Conservation (phyloP, 768 basidiomycete genomes). For the Rhizopogon salebrosus region DNA sequence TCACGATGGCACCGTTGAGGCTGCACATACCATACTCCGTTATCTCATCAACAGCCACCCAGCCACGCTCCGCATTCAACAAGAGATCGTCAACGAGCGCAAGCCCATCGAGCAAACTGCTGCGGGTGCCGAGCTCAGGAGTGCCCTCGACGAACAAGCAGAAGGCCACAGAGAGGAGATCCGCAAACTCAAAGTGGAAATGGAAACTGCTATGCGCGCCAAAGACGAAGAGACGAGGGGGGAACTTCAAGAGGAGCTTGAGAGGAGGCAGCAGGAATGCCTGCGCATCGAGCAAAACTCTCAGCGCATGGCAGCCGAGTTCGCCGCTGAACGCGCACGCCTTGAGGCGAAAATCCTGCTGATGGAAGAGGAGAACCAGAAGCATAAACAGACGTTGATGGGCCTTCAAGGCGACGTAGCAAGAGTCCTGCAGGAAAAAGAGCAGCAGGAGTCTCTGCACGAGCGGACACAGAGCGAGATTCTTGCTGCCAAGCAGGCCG, state of each 20-base stretch:
- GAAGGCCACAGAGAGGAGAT: constrained; percentile 45
- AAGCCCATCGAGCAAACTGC: constrained; percentile 46
- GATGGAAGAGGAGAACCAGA: constrained; percentile 23
- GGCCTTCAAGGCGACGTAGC: constrained; percentile 24
- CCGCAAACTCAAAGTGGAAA: constrained; percentile 39
- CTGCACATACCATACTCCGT: constrained; percentile 38
- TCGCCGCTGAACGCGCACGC: constrained; percentile 31
- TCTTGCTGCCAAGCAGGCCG: constrained; percentile 17
- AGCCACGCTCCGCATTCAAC: constrained; percentile 45
- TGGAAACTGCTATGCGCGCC: constrained; percentile 36
- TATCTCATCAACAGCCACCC: constrained; percentile 37
- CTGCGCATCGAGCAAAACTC: constrained; percentile 35
- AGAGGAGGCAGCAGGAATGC: constrained; percentile 40
- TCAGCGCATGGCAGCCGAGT: constrained; percentile 34
- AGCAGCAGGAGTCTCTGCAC: constrained; percentile 23
- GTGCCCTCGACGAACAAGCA: constrained; percentile 43
- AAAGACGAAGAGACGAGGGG: constrained; percentile 42
- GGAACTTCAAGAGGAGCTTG: constrained; percentile 41
- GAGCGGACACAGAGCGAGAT: constrained; percentile 23
- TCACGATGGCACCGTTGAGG: constrained; percentile 34
- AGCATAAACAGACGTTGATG: constrained; percentile 12
- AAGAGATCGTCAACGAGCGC: constrained; percentile 47
- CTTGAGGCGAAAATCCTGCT: constrained; percentile 22
- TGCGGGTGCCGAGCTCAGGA: constrained; percentile 48
- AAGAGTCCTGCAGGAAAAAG: constrained; percentile 21